Evolutionary conservation across 306 rosid genomes (phyloP), one percentile per base, ranked within the genome.

Genomic region (Glycine soja): DNA sequence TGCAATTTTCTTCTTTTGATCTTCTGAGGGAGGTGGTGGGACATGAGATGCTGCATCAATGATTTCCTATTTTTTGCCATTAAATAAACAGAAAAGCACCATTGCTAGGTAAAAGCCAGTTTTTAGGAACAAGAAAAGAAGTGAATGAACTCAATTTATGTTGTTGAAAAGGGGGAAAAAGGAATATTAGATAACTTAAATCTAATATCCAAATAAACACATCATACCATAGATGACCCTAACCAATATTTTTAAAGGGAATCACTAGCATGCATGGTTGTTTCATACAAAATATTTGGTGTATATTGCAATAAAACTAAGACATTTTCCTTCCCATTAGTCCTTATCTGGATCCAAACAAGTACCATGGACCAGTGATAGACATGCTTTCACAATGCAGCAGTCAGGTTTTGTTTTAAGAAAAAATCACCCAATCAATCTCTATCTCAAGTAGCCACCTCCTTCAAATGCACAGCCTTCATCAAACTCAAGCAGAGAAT

Each of bases 21-120:
- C 99, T 82, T 90, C 97, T 10, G 99, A 91, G 79, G 99, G 97
- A 83, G 97, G 99, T 48, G 99, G 99, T 24, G 97, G 99, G 70
- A 95, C 97, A 86, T 95, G 93, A 8, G 95, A 83, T 71, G 99
- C 97, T 63, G 99, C 97, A 83, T 95, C 95, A 77, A 92, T 95
- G 74, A 95, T 95, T 80, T 89, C 94, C 97, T 95, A 59, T 74
- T 87, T 83, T 85, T 81, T 42, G 53, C 72, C 65, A 74, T 34
- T 32, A 58, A 53, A 66, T 9, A 83, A 64, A 70, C 43, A 76
- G 38, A 58, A 77, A 76, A 59, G 30, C 36, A 50, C 42, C 57
- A 45, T 53, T 34, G 53, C 46, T 36, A 67, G 73, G 75, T 50
- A 65, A 34, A 65, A 76, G 30, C 54, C 66, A 48, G 51, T 18